Conservation (phyloP, 208 protist species). For the Acanthamoeba culbertsoni region DNA sequence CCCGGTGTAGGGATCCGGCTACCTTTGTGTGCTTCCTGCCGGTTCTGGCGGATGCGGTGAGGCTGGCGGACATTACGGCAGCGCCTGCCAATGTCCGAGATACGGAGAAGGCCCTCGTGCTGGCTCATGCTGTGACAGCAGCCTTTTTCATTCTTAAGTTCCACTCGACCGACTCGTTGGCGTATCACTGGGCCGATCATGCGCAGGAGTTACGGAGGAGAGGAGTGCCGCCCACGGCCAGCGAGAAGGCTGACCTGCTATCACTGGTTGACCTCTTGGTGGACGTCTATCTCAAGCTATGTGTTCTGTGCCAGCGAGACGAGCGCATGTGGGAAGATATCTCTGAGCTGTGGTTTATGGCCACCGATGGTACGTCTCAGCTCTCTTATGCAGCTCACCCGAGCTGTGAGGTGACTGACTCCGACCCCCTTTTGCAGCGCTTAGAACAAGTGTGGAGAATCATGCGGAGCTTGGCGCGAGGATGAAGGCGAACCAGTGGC, state of each 20-base stretch:
- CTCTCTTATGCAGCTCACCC: no score
- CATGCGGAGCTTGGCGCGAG: not conserved
- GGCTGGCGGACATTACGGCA: not conserved
- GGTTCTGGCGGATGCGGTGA: not conserved
- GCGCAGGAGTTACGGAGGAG: not conserved
- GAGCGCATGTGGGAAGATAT: not conserved
- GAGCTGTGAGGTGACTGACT: no score
- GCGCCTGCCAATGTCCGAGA: not conserved
- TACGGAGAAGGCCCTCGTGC: conserved; percentile 31
- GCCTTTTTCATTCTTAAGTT: conserved; percentile 34
- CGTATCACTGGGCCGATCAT: not conserved
- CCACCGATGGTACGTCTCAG: conserved; percentile 18
- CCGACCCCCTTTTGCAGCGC: not conserved
- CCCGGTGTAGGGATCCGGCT: not conserved
- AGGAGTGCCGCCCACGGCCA: not conserved
- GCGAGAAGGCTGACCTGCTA: not conserved
- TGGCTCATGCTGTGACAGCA: not conserved
- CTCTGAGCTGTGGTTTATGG: conserved; percentile 57
- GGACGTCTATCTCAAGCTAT: not conserved
- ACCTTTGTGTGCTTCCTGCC: not conserved
- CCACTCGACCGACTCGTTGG: not conserved
- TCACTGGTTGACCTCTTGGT: not conserved
- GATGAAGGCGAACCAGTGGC: not conserved
- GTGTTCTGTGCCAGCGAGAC: not conserved
- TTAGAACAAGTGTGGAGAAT: not conserved